Conservation (phyloP, 2,329 filamentous ascomycete genomes). For the Phaeosphaeriaceae sp. region DNA sequence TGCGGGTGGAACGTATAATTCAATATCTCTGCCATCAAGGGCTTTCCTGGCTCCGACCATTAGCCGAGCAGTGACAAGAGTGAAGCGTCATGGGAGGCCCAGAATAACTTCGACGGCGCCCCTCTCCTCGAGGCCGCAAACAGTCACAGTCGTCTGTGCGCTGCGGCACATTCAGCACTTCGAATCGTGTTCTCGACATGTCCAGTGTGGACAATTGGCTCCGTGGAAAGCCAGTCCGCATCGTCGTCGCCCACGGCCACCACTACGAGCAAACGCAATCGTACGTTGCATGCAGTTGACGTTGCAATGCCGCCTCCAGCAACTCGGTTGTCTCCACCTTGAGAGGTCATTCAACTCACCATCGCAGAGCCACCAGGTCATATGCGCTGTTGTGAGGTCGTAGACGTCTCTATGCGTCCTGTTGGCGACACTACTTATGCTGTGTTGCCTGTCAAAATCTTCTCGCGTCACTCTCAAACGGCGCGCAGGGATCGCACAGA, state of each 20-base stretch:
- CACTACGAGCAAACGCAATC: neutral
- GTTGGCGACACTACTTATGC: conserved; percentile 31
- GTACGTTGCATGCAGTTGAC: conserved; percentile 1
- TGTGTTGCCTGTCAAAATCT: conserved; percentile 38
- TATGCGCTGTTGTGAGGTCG: conserved; percentile 22
- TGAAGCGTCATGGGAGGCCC: conserved; percentile 24
- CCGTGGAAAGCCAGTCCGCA: neutral
- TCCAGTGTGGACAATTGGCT: neutral
- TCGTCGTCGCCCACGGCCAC: neutral
- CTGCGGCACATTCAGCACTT: too few species aligned
- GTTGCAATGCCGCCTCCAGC: conserved; percentile 12
- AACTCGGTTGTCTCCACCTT: conserved; percentile 17
- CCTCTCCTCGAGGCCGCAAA: neutral
- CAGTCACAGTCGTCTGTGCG: neutral
- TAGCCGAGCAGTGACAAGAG: conserved; percentile 11
- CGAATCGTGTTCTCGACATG: too few species aligned
- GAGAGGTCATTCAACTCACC: conserved; percentile 13
- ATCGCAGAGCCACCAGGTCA: conserved; percentile 19
- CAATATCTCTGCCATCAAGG: conserved; percentile 5
- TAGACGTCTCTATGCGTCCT: conserved; percentile 12
- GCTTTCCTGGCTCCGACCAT: conserved; percentile 1
- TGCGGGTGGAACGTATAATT: conserved; percentile 39
- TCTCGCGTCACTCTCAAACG: conserved; percentile 32
- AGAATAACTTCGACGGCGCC: conserved; percentile 1
- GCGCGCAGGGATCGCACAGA: conserved; percentile 29